phyloP scores from a whole-genome alignment of 352 stramenopile species.

The Thalassiosira exigua region DNA sequence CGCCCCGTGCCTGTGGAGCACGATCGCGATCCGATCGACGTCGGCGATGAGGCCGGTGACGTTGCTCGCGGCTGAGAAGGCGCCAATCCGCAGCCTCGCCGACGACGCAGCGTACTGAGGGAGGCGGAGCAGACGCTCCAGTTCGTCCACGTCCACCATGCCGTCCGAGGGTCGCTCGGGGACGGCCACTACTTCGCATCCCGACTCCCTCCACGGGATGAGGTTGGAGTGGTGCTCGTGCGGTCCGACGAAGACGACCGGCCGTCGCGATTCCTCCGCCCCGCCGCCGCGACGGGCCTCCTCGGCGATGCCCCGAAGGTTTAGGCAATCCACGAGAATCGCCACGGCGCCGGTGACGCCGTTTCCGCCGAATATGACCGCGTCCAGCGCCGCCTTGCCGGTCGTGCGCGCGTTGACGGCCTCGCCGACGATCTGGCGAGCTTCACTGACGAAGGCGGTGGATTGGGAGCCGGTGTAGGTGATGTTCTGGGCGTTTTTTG shows the following conservation, averaged over 20 bases:
- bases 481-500: conserved; percentile 69
- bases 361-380: conserved; percentile 93
- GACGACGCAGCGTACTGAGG: conserved; percentile 32
- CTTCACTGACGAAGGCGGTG: conserved; percentile 95
- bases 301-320: conserved; percentile 12
- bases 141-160: conserved; percentile 61
- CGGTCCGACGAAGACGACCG: conserved; percentile 91
- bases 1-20: conserved; percentile 91
- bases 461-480: conserved; percentile 88
- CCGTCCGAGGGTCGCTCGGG: conserved; percentile 38
- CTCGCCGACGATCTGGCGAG: conserved; percentile 92
- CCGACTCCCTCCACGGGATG: conserved; percentile 94
- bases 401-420: conserved; percentile 90
- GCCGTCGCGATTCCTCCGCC: conserved; percentile 16
- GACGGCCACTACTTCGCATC: conserved; percentile 75
- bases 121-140: conserved; percentile 65
- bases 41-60: conserved; percentile 93
- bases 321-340: conserved; percentile 76
- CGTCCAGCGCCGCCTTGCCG: conserved; percentile 90
- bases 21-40: conserved; percentile 88
- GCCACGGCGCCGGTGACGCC: conserved; percentile 73
- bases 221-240: conserved; percentile 98
- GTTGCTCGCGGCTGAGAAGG: conserved; percentile 94
- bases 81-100: conserved; percentile 84
- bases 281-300: not conserved